These are phyloP conservation scores for Penicillium bovifimosum DNA, from an alignment of 495 filamentous ascomycete species.

Conservation along the genomic window DNA sequence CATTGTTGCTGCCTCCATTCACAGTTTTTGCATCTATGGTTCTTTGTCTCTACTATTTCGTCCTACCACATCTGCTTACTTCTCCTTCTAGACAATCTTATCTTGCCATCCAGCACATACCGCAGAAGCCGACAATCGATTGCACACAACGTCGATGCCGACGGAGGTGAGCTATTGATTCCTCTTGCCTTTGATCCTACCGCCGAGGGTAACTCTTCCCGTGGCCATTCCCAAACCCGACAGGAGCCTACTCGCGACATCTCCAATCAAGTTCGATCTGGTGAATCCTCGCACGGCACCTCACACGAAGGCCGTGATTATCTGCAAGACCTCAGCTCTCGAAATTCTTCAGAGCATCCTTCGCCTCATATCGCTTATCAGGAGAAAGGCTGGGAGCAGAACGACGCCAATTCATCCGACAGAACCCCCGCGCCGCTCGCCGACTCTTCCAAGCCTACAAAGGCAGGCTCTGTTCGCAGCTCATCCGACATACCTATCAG, in stretches of 20 bases:
- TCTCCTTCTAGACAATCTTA: conserved; percentile 46
- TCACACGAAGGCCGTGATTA: conserved; percentile 19
- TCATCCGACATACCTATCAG: conserved; percentile 50
- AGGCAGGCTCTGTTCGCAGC: conserved; percentile 53
- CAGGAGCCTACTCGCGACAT: conserved; percentile 34
- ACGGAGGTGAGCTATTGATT: conserved; percentile 75
- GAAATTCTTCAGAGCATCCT: conserved; percentile 29
- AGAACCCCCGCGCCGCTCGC: conserved; percentile 63
- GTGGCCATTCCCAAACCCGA: conserved; percentile 22
- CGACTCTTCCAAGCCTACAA: conserved; percentile 53
- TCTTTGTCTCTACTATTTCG: background rate
- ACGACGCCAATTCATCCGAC: conserved; percentile 34
- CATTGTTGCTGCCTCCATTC: background rate
- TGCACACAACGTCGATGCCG: conserved; percentile 55
- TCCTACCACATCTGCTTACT: background rate
- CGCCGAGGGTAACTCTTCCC: conserved; percentile 46
- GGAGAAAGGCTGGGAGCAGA: conserved; percentile 66
- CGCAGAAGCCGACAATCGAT: conserved; percentile 70
- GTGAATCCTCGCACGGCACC: conserved; percentile 16
- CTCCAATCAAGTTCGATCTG: conserved; percentile 14
- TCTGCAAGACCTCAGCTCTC: conserved; percentile 13
- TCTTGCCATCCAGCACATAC: conserved; percentile 71
- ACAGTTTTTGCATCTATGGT: too few relatives aligned
- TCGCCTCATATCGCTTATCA: conserved; percentile 91
- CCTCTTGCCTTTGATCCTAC: conserved; percentile 86